Evolutionary conservation across 306 rosid species (phyloP).

Genomic region (Dicorynia guianensis): DNA sequence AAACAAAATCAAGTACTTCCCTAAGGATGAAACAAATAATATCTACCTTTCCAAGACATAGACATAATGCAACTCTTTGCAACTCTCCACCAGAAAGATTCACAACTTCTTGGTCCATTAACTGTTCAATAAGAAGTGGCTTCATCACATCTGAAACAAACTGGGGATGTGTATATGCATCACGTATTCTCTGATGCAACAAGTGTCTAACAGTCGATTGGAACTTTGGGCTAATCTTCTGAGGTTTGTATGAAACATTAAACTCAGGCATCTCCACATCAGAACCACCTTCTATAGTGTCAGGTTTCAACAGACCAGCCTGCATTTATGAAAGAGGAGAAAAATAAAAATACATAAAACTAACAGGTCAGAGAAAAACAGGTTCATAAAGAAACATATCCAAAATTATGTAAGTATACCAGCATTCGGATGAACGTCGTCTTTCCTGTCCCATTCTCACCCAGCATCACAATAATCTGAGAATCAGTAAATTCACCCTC

Average conservation of each 20-base stretch:
- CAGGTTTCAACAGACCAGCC: constrained; percentile 99
- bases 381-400: constrained; percentile 24
- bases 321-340: constrained; percentile 43
- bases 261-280: constrained; percentile 92
- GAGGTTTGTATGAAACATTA: constrained; percentile 98
- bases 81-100: constrained; percentile 99
- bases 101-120: constrained; percentile 96
- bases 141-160: constrained; percentile 97
- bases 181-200: constrained; percentile 85
- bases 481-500: constrained; percentile 99
- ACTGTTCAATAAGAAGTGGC: constrained; percentile 96
- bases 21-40: constrained; percentile 15
- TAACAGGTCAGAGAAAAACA: background rate
- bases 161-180: constrained; percentile 91
- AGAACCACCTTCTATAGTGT: constrained; percentile 67
- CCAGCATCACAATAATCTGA: constrained; percentile 97
- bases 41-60: constrained; percentile 96
- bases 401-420: constrained; percentile 59
- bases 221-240: constrained; percentile 93
- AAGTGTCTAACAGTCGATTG: constrained; percentile 77
- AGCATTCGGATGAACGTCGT: constrained; percentile 98
- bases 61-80: constrained; percentile 95
- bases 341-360: constrained; percentile 1
- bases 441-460: constrained; percentile 99
- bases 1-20: constrained; percentile 18